phyloP scores from a whole-genome alignment of 306 rosid genomes.

The Pyrus communis region DNA sequence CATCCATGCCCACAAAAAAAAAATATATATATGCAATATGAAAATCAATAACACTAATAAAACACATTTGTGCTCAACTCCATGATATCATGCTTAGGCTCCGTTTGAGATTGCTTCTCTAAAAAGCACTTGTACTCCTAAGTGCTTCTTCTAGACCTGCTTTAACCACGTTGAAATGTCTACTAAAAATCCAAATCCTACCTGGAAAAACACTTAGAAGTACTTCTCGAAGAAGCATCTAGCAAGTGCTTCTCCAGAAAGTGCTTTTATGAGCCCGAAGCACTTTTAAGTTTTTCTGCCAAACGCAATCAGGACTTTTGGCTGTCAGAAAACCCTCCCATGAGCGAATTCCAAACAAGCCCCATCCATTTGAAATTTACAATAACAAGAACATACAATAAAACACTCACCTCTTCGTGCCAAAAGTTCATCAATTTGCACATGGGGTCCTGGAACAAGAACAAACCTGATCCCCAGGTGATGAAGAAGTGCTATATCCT shows the following conservation, averaged over 20 bases:
- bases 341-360: background rate
- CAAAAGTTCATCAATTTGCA: slow-evolving; percentile 77
- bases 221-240: background rate
- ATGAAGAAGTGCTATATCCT: slow-evolving; percentile 98
- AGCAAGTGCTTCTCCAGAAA: background rate
- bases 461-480: slow-evolving; percentile 87
- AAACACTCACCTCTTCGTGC: slow-evolving; percentile 61
- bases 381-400: background rate
- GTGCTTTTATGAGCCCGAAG: background rate
- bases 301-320: background rate
- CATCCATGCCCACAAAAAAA: background rate
- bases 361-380: background rate
- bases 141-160: background rate
- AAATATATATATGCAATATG: background rate
- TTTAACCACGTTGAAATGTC: background rate
- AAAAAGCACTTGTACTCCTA: background rate
- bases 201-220: background rate
- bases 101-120: background rate
- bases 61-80: background rate
- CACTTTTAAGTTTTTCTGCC: background rate
- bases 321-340: background rate
- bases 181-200: background rate
- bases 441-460: slow-evolving; percentile 87
- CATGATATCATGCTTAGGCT: background rate
- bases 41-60: background rate